Percentiles rank a stretch among this genome's conserved stretches.
Conservation (phyloP, 306 rosid genomes). For the cucumber (Cucumis sativus) region DNA sequence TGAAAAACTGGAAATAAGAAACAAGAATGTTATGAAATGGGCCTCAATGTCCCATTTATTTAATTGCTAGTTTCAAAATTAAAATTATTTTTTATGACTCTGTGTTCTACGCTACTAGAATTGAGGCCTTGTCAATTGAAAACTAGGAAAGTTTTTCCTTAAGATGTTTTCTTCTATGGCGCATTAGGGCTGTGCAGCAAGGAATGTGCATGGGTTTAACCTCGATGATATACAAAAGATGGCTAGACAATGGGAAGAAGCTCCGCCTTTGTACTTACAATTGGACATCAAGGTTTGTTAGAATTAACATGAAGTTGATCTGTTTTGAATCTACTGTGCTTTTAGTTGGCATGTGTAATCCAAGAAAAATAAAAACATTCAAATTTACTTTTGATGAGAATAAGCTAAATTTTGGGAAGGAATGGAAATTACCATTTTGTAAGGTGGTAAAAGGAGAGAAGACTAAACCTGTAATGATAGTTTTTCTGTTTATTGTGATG, state of each 20-base stretch:
- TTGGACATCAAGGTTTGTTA: conserved; percentile 62
- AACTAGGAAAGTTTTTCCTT: neutral
- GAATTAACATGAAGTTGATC: neutral
- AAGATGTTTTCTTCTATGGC: neutral
- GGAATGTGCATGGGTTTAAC: conserved; percentile 84
- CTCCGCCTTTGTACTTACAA: conserved; percentile 69
- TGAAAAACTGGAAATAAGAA: too few relatives aligned
- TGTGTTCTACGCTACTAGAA: neutral
- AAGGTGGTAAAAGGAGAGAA: neutral
- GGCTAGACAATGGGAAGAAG: conserved; percentile 86
- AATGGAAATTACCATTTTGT: neutral
- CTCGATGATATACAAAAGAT: conserved; percentile 64
- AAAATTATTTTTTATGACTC: neutral
- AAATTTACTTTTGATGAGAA: neutral
- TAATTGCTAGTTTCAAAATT: neutral
- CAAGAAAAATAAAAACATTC: neutral
- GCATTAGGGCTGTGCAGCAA: conserved; percentile 86
- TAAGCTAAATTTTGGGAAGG: neutral
- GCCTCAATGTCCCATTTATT: neutral
- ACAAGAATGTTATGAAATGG: too few relatives aligned
- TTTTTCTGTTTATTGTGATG: conserved; percentile 5
- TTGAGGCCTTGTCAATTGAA: neutral
- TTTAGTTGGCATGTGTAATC: neutral
- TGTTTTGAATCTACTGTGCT: neutral
- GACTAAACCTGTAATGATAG: neutral